Percentiles rank a stretch among this genome's conserved stretches.
These are phyloP conservation scores for Podaxis pistillaris DNA, from an alignment of 768 basidiomycete species.

Conservation along the genomic window DNA sequence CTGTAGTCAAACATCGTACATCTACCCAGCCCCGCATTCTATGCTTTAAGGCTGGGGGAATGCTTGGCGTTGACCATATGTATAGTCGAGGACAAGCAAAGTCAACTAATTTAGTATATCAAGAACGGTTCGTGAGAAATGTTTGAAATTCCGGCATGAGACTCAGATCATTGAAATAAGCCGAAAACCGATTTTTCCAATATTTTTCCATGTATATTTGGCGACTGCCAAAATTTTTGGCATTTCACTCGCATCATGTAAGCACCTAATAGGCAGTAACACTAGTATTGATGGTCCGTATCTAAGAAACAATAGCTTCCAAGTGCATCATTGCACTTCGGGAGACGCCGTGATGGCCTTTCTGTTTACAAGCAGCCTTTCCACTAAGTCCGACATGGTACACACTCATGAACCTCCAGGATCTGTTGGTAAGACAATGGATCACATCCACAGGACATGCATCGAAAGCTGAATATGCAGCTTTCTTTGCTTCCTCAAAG, in stretches of 20 bases:
- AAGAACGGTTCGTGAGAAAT: no score
- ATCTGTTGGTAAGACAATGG: conserved; percentile 30
- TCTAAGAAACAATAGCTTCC: background rate
- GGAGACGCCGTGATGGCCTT: conserved; percentile 27
- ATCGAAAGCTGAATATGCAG: conserved; percentile 25
- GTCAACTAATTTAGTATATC: no score
- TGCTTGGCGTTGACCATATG: no score
- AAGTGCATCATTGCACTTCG: background rate
- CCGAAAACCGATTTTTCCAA: conserved; percentile 14
- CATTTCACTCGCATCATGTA: background rate
- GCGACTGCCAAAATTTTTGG: conserved; percentile 14
- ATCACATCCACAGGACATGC: conserved; percentile 35
- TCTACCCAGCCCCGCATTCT: no score
- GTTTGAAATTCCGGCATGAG: no score
- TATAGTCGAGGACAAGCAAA: no score
- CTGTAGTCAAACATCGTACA: no score
- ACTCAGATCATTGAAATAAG: conserved; percentile 11
- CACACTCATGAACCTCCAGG: conserved; percentile 33
- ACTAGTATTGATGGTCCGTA: background rate
- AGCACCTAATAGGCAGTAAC: no score
- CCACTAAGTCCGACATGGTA: conserved; percentile 33
- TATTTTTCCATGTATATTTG: conserved; percentile 16
- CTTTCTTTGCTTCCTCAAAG: conserved; percentile 30
- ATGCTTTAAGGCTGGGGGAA: no score
- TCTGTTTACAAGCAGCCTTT: conserved; percentile 33